Evolutionary conservation across 2,329 filamentous ascomycete species (phyloP).

Genomic region (Fusarium falciforme): DNA sequence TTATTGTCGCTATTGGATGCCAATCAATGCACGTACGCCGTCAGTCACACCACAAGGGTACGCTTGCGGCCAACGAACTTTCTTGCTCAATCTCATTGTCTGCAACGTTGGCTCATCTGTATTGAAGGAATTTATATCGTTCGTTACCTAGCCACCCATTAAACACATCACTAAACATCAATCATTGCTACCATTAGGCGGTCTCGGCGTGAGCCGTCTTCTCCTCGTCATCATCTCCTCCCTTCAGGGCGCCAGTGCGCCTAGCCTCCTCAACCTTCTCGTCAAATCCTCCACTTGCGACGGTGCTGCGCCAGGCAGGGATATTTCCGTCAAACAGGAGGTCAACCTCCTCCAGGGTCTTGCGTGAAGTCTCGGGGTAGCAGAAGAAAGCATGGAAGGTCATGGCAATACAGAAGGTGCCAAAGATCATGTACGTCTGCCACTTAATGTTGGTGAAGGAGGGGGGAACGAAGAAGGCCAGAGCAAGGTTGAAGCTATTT

Average conservation of each 20-base stretch:
- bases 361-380: slow-evolving; percentile 65
- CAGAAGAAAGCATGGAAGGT: slow-evolving; percentile 60
- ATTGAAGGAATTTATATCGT: background rate
- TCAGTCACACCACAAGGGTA: background rate
- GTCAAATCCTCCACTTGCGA: slow-evolving; percentile 17
- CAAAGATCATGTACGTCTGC: slow-evolving; percentile 61
- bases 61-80: background rate
- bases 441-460: slow-evolving; percentile 57
- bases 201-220: slow-evolving; percentile 33
- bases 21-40: background rate
- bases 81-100: background rate
- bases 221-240: slow-evolving; percentile 19
- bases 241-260: slow-evolving; percentile 33
- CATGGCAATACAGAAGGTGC: slow-evolving; percentile 56
- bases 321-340: slow-evolving; percentile 35
- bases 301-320: slow-evolving; percentile 39
- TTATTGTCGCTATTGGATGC: background rate
- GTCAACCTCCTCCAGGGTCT: slow-evolving; percentile 42
- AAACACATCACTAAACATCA: background rate
- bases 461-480: slow-evolving; percentile 53
- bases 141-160: background rate
- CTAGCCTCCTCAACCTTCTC: slow-evolving; percentile 37
- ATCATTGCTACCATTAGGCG: slow-evolving; percentile 1
- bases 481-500: slow-evolving; percentile 52
- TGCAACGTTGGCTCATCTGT: background rate